A percentile compares a stretch with the other conserved stretches of the same genome.
Evolutionary conservation across 176 grass and related monocot genomes (phyloP).

Genomic region (Pharus latifolius): DNA sequence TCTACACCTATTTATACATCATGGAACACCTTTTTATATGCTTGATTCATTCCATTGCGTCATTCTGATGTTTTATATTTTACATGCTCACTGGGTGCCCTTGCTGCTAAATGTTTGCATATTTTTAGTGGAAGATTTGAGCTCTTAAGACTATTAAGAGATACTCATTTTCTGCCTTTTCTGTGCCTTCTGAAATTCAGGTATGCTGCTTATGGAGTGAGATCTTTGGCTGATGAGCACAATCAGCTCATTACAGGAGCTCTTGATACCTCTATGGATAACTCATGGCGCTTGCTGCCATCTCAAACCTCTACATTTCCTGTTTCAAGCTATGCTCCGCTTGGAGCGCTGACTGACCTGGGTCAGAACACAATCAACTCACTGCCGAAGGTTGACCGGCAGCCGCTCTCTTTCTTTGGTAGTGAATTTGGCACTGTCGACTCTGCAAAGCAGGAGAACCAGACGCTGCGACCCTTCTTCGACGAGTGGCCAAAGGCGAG

Average conservation of each 20-base stretch:
- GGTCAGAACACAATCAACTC: constrained; percentile 36
- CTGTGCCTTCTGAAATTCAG: not conserved
- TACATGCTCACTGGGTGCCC: not conserved
- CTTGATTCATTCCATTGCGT: too few species aligned
- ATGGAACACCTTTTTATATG: not conserved
- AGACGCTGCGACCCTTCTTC: constrained; percentile 70
- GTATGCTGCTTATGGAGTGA: constrained; percentile 42
- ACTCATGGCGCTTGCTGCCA: constrained; percentile 41
- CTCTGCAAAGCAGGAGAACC: constrained; percentile 44
- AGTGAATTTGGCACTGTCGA: constrained; percentile 19
- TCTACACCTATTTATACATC: not conserved
- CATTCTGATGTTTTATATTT: not conserved
- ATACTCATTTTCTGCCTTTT: not conserved
- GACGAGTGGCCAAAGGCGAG: constrained; percentile 79
- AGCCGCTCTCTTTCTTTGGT: constrained; percentile 42
- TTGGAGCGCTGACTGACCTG: constrained; percentile 24
- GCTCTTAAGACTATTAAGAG: not conserved
- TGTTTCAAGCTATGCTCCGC: constrained; percentile 31
- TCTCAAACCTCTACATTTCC: constrained; percentile 22
- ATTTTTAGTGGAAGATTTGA: not conserved
- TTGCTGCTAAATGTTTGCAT: not conserved
- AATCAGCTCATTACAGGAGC: constrained; percentile 27
- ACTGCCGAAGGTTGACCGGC: constrained; percentile 23
- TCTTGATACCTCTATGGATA: constrained; percentile 26
- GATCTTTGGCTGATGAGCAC: constrained; percentile 32